Conservation (phyloP, 768 basidiomycete genomes). For the Lactarius pseudohatsudake region DNA sequence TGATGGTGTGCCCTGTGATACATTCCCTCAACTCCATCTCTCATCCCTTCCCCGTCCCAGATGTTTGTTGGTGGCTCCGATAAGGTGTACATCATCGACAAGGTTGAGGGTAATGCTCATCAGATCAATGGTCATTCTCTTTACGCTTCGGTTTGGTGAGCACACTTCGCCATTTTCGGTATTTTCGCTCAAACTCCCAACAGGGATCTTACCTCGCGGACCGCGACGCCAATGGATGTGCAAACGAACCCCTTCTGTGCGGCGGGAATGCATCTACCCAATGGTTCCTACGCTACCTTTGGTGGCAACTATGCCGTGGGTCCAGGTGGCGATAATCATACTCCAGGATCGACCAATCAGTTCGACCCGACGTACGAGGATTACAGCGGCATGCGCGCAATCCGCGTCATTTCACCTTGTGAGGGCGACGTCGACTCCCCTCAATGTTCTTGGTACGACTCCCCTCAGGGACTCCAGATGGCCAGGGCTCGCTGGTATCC, state of each 20-base stretch:
- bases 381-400: conserved; percentile 74
- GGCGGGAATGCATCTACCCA: conserved; percentile 77
- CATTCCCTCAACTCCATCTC: background rate
- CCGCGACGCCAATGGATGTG: conserved; percentile 68
- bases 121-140: conserved; percentile 67
- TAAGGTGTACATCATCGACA: conserved; percentile 88
- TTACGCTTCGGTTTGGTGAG: conserved; percentile 71
- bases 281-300: conserved; percentile 70
- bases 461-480: conserved; percentile 58
- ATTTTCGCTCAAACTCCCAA: background rate
- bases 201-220: conserved; percentile 63
- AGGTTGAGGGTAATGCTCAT: conserved; percentile 73
- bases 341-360: conserved; percentile 40
- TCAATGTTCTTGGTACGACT: conserved; percentile 73
- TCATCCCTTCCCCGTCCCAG: conserved; percentile 36
- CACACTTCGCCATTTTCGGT: background rate
- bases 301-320: conserved; percentile 78
- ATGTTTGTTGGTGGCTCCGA: conserved; percentile 78
- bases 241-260: conserved; percentile 75
- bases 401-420: conserved; percentile 83
- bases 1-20: conserved; percentile 45
- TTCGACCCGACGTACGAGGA: conserved; percentile 73
- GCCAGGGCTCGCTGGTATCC: conserved; percentile 75
- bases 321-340: conserved; percentile 59
- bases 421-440: conserved; percentile 45